Conservation (phyloP, 495 filamentous ascomycete species). For the Durotheca rogersii region DNA sequence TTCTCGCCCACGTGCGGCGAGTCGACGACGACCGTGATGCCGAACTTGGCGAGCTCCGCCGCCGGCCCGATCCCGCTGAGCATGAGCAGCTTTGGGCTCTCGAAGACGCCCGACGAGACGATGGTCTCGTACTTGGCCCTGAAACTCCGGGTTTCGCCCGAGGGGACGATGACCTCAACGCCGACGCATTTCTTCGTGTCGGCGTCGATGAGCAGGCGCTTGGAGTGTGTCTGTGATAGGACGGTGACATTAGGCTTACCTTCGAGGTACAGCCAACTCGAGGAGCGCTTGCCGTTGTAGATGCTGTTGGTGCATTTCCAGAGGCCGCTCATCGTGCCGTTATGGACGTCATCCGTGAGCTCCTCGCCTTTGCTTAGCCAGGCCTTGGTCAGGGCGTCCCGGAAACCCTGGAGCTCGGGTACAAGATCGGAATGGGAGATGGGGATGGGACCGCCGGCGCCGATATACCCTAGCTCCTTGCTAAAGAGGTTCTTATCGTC, state of each 20-base stretch:
- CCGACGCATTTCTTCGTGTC: slow-evolving; percentile 37
- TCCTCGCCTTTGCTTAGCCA: slow-evolving; percentile 57
- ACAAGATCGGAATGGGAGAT: slow-evolving; percentile 58
- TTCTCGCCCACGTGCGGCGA: slow-evolving; percentile 59
- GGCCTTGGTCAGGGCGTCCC: slow-evolving; percentile 55
- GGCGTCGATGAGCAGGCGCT: slow-evolving; percentile 55
- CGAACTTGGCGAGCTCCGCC: slow-evolving; percentile 47
- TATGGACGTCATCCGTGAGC: slow-evolving; percentile 56
- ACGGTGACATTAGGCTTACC: slow-evolving; percentile 59
- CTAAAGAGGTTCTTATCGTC: slow-evolving; percentile 49
- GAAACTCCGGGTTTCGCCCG: slow-evolving; percentile 42
- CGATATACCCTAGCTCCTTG: slow-evolving; percentile 50
- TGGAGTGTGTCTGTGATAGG: slow-evolving; percentile 49
- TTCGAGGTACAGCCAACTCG: slow-evolving; percentile 52
- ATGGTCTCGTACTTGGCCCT: slow-evolving; percentile 57
- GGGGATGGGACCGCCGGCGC: slow-evolving; percentile 51
- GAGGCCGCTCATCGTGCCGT: slow-evolving; percentile 57
- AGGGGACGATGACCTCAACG: slow-evolving; percentile 41
- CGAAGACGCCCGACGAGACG: slow-evolving; percentile 56
- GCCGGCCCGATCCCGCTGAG: slow-evolving; percentile 62
- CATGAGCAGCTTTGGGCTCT: slow-evolving; percentile 62
- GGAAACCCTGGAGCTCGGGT: slow-evolving; percentile 55
- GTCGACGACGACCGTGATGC: slow-evolving; percentile 52
- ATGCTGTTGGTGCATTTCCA: slow-evolving; percentile 57
- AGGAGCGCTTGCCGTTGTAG: slow-evolving; percentile 58